A percentile compares a stretch with the other conserved stretches of the same genome.
Evolutionary conservation across 805 yeast genomes (phyloP).

Genomic region (Starmerella geochares): DNA sequence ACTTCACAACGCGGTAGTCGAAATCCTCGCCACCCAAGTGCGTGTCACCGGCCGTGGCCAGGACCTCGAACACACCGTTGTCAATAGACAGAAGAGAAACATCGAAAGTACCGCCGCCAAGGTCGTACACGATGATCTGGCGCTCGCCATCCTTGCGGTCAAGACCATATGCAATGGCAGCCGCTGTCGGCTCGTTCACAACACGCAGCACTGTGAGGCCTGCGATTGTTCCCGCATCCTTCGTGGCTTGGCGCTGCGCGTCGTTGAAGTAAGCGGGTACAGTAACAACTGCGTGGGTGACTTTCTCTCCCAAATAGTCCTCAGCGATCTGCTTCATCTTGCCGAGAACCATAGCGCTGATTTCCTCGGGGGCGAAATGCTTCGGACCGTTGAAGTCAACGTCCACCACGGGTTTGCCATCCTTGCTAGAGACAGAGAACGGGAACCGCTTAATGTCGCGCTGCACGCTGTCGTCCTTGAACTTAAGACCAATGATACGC

Average conservation of each 20-base stretch:
- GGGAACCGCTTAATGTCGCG: conserved; percentile 77
- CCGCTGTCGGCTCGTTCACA: conserved; percentile 92
- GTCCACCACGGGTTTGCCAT: conserved; percentile 73
- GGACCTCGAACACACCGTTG: conserved; percentile 84
- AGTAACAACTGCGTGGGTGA: conserved; percentile 83
- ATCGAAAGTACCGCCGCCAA: conserved; percentile 98
- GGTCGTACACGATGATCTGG: conserved; percentile 82
- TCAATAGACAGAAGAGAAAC: conserved; percentile 80
- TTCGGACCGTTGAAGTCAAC: conserved; percentile 64
- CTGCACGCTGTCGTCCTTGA: conserved; percentile 65
- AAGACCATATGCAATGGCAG: conserved; percentile 93
- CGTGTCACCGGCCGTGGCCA: conserved; percentile 92
- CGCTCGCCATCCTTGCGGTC: conserved; percentile 71
- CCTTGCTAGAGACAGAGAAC: conserved; percentile 54
- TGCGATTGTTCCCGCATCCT: conserved; percentile 87
- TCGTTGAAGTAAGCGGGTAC: conserved; percentile 91
- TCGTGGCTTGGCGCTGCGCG: conserved; percentile 90
- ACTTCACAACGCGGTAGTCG: conserved; percentile 79
- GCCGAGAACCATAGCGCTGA: conserved; percentile 81
- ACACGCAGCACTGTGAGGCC: conserved; percentile 81
- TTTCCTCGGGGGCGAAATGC: conserved; percentile 82
- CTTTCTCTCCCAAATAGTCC: conserved; percentile 73
- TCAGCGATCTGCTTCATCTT: conserved; percentile 92
- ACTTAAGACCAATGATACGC: conserved; percentile 81
- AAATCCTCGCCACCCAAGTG: conserved; percentile 98